A percentile compares a stretch with the other conserved stretches of the same genome.
Evolutionary conservation across 2,329 filamentous ascomycete genomes (phyloP).

Genomic region (Cercospora sesami): DNA sequence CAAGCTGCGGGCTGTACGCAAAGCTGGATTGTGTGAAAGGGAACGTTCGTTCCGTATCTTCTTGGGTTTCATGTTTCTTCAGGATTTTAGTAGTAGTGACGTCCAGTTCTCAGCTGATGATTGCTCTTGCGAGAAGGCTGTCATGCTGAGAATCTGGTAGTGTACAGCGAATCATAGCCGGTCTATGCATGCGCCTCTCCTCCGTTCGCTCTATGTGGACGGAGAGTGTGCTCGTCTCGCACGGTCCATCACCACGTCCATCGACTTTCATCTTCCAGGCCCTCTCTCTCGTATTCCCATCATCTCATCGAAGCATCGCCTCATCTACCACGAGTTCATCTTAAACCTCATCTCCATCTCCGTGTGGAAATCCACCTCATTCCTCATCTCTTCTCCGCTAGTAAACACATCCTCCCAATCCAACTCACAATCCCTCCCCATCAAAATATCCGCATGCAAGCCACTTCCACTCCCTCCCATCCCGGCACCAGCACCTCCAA

Average conservation of each 20-base stretch:
- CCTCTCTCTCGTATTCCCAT: neutral
- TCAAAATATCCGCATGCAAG: conserved; percentile 85
- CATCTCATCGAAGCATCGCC: too few species aligned
- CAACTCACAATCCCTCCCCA: conserved; percentile 71
- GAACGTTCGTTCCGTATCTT: neutral
- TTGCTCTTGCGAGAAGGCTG: neutral
- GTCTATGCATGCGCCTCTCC: conserved; percentile 13
- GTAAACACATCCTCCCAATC: conserved; percentile 93
- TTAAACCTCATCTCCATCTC: conserved; percentile 92
- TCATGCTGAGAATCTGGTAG: conserved; percentile 4
- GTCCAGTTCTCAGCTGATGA: neutral
- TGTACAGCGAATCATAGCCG: conserved; percentile 21
- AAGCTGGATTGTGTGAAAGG: neutral
- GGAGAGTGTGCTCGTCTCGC: too few species aligned
- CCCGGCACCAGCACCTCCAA: conserved; percentile 50
- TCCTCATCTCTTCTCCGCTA: conserved; percentile 66
- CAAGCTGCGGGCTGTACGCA: neutral
- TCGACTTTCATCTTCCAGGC: neutral
- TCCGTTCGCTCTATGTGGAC: too few species aligned
- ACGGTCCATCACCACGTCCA: neutral
- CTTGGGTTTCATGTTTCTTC: neutral
- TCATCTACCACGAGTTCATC: conserved; percentile 59
- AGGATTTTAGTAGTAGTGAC: conserved; percentile 7
- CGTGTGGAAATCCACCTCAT: conserved; percentile 71
- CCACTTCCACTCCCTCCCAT: conserved; percentile 40